A percentile compares a stretch with the other conserved stretches of the same genome.
These are phyloP conservation scores for Suillus clintonianus DNA, from an alignment of 768 basidiomycete species.

Conservation along the genomic window DNA sequence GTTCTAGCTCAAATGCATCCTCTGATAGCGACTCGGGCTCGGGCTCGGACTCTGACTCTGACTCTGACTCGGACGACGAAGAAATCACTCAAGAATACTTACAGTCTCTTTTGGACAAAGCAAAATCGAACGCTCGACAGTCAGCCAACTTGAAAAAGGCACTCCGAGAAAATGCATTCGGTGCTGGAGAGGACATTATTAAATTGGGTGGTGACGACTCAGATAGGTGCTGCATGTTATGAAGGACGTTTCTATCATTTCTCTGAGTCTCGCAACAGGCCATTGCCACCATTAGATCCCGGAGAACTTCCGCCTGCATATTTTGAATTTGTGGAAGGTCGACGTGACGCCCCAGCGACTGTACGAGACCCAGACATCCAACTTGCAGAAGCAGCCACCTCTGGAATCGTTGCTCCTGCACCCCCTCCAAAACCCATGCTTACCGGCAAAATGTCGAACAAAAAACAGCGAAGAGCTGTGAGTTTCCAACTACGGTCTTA, in stretches of 20 bases:
- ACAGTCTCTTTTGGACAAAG: constrained; percentile 62
- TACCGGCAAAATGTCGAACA: constrained; percentile 70
- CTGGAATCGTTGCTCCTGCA: constrained; percentile 50
- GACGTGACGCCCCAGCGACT: constrained; percentile 44
- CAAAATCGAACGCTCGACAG: constrained; percentile 51
- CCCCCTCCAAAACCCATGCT: constrained; percentile 64
- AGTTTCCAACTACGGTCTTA: constrained; percentile 14
- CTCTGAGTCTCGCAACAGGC: constrained; percentile 35
- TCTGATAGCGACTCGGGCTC: constrained; percentile 36
- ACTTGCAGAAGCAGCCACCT: constrained; percentile 50
- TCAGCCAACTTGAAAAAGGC: constrained; percentile 23
- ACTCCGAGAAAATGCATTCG: constrained; percentile 25
- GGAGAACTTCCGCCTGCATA: constrained; percentile 66
- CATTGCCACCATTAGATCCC: constrained; percentile 66
- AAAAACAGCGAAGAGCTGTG: constrained; percentile 72
- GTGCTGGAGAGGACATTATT: constrained; percentile 59
- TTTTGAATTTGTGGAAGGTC: constrained; percentile 51
- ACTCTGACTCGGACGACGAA: constrained; percentile 42
- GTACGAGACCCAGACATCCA: constrained; percentile 66
- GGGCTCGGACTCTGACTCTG: constrained; percentile 37
- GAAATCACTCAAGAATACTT: constrained; percentile 62
- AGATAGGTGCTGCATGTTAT: constrained; percentile 35
- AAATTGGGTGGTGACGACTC: constrained; percentile 40
- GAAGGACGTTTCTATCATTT: constrained; percentile 1
- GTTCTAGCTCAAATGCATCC: constrained; percentile 36